phyloP scores from a whole-genome alignment of 805 yeast genomes.

The Millerozyma acaciae region DNA sequence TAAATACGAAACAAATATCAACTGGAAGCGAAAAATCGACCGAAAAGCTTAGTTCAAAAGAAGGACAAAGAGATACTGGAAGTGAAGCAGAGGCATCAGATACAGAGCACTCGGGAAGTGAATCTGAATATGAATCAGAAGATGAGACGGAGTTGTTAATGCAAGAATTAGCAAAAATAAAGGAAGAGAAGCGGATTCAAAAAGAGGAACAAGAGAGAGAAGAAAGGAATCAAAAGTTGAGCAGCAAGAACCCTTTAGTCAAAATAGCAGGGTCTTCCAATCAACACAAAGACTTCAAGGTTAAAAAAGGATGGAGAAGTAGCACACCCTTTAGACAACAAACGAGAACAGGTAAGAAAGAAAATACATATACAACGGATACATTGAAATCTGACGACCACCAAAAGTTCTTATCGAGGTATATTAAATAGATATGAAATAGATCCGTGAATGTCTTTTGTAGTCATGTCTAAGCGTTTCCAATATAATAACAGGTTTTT shows the following conservation, averaged over 20 bases:
- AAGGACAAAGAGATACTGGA: background rate
- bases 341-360: constrained; percentile 3
- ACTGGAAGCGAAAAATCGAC: background rate
- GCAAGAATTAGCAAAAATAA: constrained; percentile 17
- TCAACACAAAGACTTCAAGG: constrained; percentile 8
- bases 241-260: constrained; percentile 12
- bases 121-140: constrained; percentile 11
- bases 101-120: constrained; percentile 5
- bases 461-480: background rate
- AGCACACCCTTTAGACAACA: constrained; percentile 20
- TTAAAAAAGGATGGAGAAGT: constrained; percentile 27
- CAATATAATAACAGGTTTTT: background rate
- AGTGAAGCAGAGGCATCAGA: constrained; percentile 11
- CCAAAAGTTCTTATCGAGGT: constrained; percentile 32
- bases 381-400: constrained; percentile 33
- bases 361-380: constrained; percentile 25
- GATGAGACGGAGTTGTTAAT: constrained; percentile 15
- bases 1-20: background rate
- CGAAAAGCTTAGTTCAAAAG: background rate
- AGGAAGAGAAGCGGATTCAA: constrained; percentile 13
- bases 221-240: background rate
- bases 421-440: constrained; percentile 17
- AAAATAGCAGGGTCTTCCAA: constrained; percentile 6
- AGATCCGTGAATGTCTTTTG: background rate
- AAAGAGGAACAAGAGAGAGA: constrained; percentile 6